Evolutionary conservation across 176 grass and related monocot genomes (phyloP), one percentile per base, ranked within the genome.

Genomic region (Musa acuminata): DNA sequence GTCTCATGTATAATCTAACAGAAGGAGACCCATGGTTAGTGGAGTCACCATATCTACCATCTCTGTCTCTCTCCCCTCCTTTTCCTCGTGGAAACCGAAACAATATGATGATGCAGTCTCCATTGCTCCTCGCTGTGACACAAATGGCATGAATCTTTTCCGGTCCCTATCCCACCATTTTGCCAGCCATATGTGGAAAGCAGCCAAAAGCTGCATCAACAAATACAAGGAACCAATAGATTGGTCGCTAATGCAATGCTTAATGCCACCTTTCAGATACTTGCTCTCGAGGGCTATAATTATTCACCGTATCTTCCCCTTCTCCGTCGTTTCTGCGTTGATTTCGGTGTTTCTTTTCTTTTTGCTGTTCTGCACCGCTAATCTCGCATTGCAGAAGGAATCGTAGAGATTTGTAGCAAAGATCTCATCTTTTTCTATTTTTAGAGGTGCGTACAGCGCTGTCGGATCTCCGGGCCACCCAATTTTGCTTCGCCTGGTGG

Each of bases 251-350:
- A 57, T 16, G 13, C 13, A 16, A 57, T 17, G 55, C 17, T 8
- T n/a, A 8, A 60, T 60, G 57, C 57, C 16, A 60, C 16, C 17
- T 60, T 60, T 60, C 4, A 21, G 8, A 60, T 43, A 43, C 35
- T 43, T 43, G 35, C 4, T n/a, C 16, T n/a, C 57, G 20, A 60
- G 19, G 57, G 57, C 57, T 60, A 60, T 8, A n/a, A 17, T n/a
- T 35, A 11, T 6, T 29, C 64, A 29, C 24, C 64, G 12, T 58
- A 2, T n/a, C 14, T n/a, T 8, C 14, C 17, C 20, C 57, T n/a
- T 35, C 65, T 68, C 65, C 16, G 8, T 14, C 12, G 1, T 29
- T 48, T 25, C 79, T 74, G 79, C 84, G 74, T 82, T 81, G 67
- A 67, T 81, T 81, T 74, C 55, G 78, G 70, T 27, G 55, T 51